Base-by-base conservation (phyloP, 2,329 filamentous ascomycete genomes). In the Alternaria viburni region DNA sequence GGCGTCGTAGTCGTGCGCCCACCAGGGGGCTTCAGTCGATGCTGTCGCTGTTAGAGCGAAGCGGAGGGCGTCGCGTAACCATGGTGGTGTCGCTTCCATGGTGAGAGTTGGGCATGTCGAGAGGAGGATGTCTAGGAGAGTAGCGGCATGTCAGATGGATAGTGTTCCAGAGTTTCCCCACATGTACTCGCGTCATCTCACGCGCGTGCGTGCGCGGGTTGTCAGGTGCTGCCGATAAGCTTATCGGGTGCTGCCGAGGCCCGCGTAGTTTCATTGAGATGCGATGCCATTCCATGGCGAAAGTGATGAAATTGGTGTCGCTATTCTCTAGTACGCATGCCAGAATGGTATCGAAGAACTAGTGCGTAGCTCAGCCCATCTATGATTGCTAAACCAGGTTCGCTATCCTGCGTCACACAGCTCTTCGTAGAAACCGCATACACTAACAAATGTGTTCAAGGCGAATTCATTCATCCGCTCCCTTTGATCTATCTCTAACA, bases 21-120 rank as follows among this genome's bases (percentile, higher is more conserved):
- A 30, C 68, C 70, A 72, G 10, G 72, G 70, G 25, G 57, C 28
- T n/a, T 66, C 44, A 2, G 69, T 73, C 2, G 70, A 70, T 41
- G 72, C 64, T 2, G 72, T 75, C 15, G 74, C 73, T 49, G 57
- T 66, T 25, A 75, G 62, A 19, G 73, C 71, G 51, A 74, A 69
- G 54, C 65, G 69, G 13, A 76, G 57, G 44, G 72, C 54, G 47
- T 73, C 70, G 51, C 61, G 70, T 21, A 73, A 64, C 72, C 72
- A 75, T 25, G 50, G 56, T 17, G 69, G 65, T 17, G 54, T 50
- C 9, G 66, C 57, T 26, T 62, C 32, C 47, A 55, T 61, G 57
- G 50, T 62, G 50, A 12, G 44, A 11, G 49, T 36, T 63, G 46
- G 11, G 41, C n/a, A 52, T 58, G 36, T n/a, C 21, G 32, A 54